Conservation (phyloP, 2,329 filamentous ascomycete species). For the Alternaria sp. region DNA sequence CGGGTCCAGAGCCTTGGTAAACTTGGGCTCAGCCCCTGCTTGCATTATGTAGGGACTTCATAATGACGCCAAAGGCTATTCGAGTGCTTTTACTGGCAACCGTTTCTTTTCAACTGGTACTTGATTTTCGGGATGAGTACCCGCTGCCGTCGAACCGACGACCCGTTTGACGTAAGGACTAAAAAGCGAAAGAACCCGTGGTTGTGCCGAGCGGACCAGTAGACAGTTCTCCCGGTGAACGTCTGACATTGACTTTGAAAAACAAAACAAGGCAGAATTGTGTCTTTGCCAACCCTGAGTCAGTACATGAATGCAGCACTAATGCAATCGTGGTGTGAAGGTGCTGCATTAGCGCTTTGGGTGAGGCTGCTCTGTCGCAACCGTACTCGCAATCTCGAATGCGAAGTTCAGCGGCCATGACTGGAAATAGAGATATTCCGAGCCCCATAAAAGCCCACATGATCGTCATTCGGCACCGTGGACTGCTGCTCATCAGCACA, state of each 20-base stretch:
- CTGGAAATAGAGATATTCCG: slow-evolving; percentile 3
- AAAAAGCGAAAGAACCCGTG: slow-evolving; percentile 4
- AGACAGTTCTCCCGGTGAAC: slow-evolving; percentile 14
- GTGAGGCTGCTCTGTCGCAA: slow-evolving; percentile 23
- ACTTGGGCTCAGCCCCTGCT: slow-evolving; percentile 13
- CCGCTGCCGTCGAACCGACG: slow-evolving; percentile 13
- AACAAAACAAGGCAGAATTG: slow-evolving; percentile 14
- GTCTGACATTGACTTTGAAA: slow-evolving; percentile 14
- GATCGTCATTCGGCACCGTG: not conserved
- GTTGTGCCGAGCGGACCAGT: slow-evolving; percentile 13
- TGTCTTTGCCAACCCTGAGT: slow-evolving; percentile 13
- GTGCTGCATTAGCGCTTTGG: slow-evolving; percentile 27
- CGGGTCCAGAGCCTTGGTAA: slow-evolving; percentile 17
- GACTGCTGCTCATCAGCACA: slow-evolving; percentile 1
- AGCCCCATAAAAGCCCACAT: slow-evolving; percentile 8
- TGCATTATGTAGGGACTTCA: not conserved
- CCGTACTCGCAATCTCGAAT: slow-evolving; percentile 10
- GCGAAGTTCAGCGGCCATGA: slow-evolving; percentile 11
- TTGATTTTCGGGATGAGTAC: slow-evolving; percentile 1
- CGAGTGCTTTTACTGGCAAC: not conserved
- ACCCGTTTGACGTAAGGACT: slow-evolving; percentile 8
- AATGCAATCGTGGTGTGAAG: slow-evolving; percentile 19
- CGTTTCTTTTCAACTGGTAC: not conserved
- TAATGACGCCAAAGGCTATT: slow-evolving; percentile 3
- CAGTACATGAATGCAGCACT: slow-evolving; percentile 15